Evolutionary conservation across 2,329 filamentous ascomycete genomes (phyloP).

Genomic region (Fusarium dimerum): DNA sequence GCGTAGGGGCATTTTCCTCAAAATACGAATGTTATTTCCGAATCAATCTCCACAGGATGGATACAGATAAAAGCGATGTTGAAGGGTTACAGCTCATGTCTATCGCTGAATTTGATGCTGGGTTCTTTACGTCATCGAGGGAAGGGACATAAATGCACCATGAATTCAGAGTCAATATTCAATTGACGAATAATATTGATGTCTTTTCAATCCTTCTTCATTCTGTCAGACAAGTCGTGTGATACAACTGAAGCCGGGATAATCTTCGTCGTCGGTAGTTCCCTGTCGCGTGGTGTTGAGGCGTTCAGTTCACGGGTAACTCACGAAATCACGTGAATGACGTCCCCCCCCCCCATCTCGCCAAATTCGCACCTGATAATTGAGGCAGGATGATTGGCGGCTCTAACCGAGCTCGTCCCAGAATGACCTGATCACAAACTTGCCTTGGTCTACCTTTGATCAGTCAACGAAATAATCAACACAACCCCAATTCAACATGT

Average conservation of each 20-base stretch:
- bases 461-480: constrained; percentile 24
- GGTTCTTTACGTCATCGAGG: not conserved
- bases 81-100: not conserved
- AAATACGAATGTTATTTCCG: not conserved
- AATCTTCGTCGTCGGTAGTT: constrained; percentile 13
- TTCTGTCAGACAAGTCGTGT: not conserved
- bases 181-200: not conserved
- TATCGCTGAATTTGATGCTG: not conserved
- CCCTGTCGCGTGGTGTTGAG: constrained; percentile 18
- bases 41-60: not conserved
- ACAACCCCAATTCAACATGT: constrained; percentile 52
- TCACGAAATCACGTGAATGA: constrained; percentile 33
- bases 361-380: constrained; percentile 29
- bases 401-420: constrained; percentile 36
- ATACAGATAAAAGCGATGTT: not conserved
- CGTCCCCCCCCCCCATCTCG: not conserved
- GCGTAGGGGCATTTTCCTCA: constrained; percentile 63
- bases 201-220: not conserved
- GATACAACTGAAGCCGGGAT: constrained; percentile 8
- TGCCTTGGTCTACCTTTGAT: constrained; percentile 21
- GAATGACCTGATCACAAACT: constrained; percentile 38
- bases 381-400: constrained; percentile 34
- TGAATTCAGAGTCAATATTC: not conserved
- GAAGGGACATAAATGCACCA: not conserved
- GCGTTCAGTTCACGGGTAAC: constrained; percentile 14